These are phyloP conservation scores for Rhizopogon sp. DNA, from an alignment of 768 basidiomycete species.

Conservation along the genomic window DNA sequence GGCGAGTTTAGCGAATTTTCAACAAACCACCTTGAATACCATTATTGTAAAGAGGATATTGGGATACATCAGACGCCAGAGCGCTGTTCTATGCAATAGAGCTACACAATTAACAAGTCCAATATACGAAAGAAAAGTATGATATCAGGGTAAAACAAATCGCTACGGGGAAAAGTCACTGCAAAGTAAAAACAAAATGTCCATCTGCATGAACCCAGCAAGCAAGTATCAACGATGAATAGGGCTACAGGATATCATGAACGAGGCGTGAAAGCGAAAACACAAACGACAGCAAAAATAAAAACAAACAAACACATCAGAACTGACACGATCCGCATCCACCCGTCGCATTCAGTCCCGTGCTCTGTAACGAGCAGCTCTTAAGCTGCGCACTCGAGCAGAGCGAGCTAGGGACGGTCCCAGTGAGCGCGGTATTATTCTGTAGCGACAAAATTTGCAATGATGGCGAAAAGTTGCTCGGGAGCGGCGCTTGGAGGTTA, in stretches of 20 bases:
- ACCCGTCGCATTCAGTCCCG: slow-evolving; percentile 1
- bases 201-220: background rate
- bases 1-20: too few species aligned
- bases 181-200: too few species aligned
- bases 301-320: background rate
- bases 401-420: slow-evolving; percentile 22
- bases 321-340: slow-evolving; percentile 2
- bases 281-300: background rate
- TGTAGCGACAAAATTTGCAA: slow-evolving; percentile 30
- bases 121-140: background rate
- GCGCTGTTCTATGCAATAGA: background rate
- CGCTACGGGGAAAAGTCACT: background rate
- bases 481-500: slow-evolving; percentile 31
- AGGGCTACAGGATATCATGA: background rate
- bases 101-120: background rate
- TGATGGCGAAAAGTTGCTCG: slow-evolving; percentile 27
- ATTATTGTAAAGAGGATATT: too few species aligned
- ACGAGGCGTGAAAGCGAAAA: background rate
- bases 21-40: too few species aligned
- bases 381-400: slow-evolving; percentile 21
- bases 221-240: background rate
- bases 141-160: too few species aligned
- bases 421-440: slow-evolving; percentile 33
- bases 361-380: slow-evolving; percentile 14
- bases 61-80: too few species aligned